Evolutionary conservation across 176 grass and related monocot genomes (phyloP).

Genomic region (sorghum (Sorghum bicolor)): DNA sequence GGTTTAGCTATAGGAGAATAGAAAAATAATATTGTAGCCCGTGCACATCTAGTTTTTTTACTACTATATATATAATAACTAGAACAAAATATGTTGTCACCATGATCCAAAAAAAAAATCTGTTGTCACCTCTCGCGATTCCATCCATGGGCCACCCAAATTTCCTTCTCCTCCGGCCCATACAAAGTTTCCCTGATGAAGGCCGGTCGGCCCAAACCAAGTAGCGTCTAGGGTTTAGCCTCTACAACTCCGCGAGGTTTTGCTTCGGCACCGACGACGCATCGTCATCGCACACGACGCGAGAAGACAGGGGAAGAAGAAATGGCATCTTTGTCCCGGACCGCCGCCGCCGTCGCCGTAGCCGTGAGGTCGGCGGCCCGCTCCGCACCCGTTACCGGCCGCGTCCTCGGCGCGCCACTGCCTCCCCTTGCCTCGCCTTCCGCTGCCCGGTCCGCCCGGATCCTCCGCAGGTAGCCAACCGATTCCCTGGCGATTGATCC

Average conservation of each 20-base stretch:
- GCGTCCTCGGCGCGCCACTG: not conserved
- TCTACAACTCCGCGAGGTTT: not conserved
- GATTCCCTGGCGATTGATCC: not conserved
- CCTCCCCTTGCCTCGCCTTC: not conserved
- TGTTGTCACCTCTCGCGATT: not conserved
- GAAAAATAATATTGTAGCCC: no score
- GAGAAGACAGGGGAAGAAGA: not conserved
- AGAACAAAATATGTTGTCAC: no score
- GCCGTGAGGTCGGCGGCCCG: slow-evolving; percentile 23
- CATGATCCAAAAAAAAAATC: no score
- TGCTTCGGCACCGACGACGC: not conserved
- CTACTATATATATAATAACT: no score
- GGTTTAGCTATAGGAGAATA: no score
- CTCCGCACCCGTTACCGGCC: not conserved
- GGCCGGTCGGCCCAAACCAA: not conserved
- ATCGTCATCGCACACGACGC: not conserved
- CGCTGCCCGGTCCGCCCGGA: not conserved
- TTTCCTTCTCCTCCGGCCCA: not conserved
- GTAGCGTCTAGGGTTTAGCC: not conserved
- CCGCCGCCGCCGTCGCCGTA: slow-evolving; percentile 18
- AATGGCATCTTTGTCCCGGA: slow-evolving; percentile 38
- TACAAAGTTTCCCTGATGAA: not conserved
- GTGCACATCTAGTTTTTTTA: no score
- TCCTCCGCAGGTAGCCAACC: slow-evolving; percentile 31
- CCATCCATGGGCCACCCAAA: not conserved